Percentiles rank a stretch among this genome's conserved stretches.
Evolutionary conservation across 768 basidiomycete species (phyloP).

Genomic region (Flagelloscypha sp.): DNA sequence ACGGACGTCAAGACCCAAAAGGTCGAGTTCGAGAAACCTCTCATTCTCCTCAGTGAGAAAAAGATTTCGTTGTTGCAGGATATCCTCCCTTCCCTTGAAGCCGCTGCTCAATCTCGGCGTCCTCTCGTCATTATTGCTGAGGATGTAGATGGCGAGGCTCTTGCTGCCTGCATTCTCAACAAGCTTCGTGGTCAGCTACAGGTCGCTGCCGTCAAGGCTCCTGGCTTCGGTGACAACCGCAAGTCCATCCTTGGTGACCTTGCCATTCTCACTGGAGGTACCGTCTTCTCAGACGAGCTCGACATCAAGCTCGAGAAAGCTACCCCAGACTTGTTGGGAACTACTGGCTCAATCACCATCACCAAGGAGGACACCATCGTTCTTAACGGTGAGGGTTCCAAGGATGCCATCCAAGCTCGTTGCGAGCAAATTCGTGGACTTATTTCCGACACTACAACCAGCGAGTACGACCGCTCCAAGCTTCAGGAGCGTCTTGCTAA

Average conservation of each 20-base stretch:
- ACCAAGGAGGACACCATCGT: conserved; percentile 98
- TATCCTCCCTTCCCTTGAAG: conserved; percentile 78
- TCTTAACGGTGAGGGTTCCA: conserved; percentile 88
- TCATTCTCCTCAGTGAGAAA: conserved; percentile 92
- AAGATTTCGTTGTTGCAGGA: conserved; percentile 95
- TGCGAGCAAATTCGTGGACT: conserved; percentile 93
- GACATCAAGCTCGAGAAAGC: conserved; percentile 96
- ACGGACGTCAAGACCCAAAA: conserved; percentile 96
- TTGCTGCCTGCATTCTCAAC: conserved; percentile 97
- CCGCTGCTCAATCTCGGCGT: conserved; percentile 57
- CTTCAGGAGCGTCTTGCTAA: conserved; percentile 97
- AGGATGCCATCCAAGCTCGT: conserved; percentile 82
- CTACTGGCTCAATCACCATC: conserved; percentile 84
- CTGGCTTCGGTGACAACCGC: conserved; percentile 98
- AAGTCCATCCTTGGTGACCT: conserved; percentile 96
- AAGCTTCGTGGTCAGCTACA: conserved; percentile 97
- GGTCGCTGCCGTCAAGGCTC: conserved; percentile 92
- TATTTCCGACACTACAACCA: conserved; percentile 74
- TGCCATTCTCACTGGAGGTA: conserved; percentile 94
- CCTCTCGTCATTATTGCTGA: conserved; percentile 96
- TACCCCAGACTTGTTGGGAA: conserved; percentile 81
- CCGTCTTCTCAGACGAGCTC: conserved; percentile 93
- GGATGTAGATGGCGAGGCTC: conserved; percentile 95
- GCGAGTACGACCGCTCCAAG: conserved; percentile 90
- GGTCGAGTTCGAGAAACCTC: conserved; percentile 95